phyloP scores from a whole-genome alignment of 768 basidiomycete genomes.

The Crucibulum laeve region DNA sequence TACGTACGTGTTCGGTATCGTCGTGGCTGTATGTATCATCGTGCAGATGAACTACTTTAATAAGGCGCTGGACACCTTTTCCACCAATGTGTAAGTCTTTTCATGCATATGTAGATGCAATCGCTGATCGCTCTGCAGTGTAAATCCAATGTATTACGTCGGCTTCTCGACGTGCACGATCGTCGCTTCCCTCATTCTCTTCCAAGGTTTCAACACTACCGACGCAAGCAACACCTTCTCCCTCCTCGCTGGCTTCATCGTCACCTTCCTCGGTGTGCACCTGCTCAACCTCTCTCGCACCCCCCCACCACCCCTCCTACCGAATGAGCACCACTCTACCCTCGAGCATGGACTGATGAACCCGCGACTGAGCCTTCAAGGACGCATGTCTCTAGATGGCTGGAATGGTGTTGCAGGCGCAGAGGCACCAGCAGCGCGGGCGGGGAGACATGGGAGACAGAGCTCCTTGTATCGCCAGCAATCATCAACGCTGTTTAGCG shows the following conservation, averaged over 20 bases:
- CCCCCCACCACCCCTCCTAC: constrained; percentile 39
- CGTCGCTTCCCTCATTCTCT: constrained; percentile 91
- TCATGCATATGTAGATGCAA: not conserved
- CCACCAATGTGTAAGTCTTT: constrained; percentile 86
- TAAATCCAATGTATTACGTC: constrained; percentile 98
- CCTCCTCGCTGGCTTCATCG: constrained; percentile 83
- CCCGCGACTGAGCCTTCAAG: constrained; percentile 76
- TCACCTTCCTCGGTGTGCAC: constrained; percentile 97
- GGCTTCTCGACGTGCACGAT: constrained; percentile 93
- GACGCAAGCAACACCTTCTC: constrained; percentile 79
- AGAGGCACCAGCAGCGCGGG: constrained; percentile 24
- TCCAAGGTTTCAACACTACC: constrained; percentile 94
- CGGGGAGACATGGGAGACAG: constrained; percentile 55
- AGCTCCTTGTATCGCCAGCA: constrained; percentile 65
- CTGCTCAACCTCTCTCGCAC: constrained; percentile 79
- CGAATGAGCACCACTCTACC: constrained; percentile 39
- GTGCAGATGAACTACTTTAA: constrained; percentile 98
- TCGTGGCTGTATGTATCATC: constrained; percentile 80
- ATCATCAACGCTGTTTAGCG: constrained; percentile 64
- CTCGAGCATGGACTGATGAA: constrained; percentile 69
- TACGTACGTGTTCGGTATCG: constrained; percentile 92
- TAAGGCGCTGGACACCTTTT: constrained; percentile 95
- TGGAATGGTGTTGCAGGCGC: constrained; percentile 43
- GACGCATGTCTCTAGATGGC: constrained; percentile 75
- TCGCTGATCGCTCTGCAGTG: constrained; percentile 40